Evolutionary conservation across 805 yeast species (phyloP), one percentile per base, ranked within the genome.

Genomic region (Yarrowia sp.): DNA sequence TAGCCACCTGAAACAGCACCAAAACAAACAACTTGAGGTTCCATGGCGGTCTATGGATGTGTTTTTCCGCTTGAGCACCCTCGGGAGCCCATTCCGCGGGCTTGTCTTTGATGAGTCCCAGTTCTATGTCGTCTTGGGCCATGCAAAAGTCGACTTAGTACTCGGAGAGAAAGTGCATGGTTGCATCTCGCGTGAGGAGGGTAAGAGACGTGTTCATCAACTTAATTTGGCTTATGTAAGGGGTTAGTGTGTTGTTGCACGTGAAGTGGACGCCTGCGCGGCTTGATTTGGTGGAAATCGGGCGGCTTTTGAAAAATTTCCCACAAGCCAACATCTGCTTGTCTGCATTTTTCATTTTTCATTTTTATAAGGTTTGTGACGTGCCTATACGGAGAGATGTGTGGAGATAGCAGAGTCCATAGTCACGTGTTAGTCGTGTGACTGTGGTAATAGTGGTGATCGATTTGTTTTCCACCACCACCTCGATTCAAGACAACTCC

Each of bases 81-180:
- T 41, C 47, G 4, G 64, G 64, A 4, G 43, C 51, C 64, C 51
- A 55, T 8, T 39, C 31, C 4, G 61, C 47, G 47, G 61, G 64
- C 64, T 58, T 58, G 41, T 58, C 64, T n/a, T 58, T 58, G 51
- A 58, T 42, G 18, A 43, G 50, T 13, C 64, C 64, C 41, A 58
- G 51, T 44, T 58, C 64, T 9, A 58, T 43, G 51, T 58, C 64
- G 41, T 58, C 64, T 31, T 41, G 38, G 17, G 43, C 47, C 61
- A 55, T 55, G 61, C 47, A 55, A 41, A 41, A 17, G 47, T n/a
- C 35, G 33, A 31, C 17, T 11, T 45, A n/a, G 6, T 15, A 1
- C 33, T 28, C 18, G 3, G 28, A 22, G 28, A 22, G 28, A 22
- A 36, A 38, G 58, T 51, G 58, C 58, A 36, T 51, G 33, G 60